Conservation (phyloP, 768 basidiomycete genomes). For the Trametes gibbosa region DNA sequence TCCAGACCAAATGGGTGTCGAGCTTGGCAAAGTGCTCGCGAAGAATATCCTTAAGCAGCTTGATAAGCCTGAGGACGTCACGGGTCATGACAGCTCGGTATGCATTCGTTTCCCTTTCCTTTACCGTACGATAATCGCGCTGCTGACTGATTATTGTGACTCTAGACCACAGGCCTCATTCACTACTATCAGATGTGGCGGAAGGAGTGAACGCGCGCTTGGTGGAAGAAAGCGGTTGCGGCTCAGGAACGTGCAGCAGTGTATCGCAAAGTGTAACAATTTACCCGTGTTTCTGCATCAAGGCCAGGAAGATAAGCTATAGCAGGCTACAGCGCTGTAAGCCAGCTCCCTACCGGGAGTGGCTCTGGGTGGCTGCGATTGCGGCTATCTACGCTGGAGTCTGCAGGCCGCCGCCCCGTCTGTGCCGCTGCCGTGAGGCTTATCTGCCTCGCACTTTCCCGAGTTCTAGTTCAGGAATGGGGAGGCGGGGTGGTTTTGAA, state of each 20-base stretch:
- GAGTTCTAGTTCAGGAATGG: not conserved
- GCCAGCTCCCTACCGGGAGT: no score
- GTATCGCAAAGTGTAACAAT: constrained; percentile 22
- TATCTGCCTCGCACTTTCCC: not conserved
- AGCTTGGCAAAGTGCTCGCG: constrained; percentile 95
- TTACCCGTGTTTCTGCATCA: not conserved
- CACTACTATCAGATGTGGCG: constrained; percentile 94
- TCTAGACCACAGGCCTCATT: constrained; percentile 90
- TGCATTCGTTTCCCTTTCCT: constrained; percentile 13
- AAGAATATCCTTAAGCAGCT: constrained; percentile 94
- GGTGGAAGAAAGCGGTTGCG: not conserved
- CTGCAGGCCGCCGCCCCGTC: not conserved
- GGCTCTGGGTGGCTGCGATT: not conserved
- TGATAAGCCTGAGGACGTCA: constrained; percentile 71
- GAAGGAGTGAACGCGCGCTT: constrained; percentile 46
- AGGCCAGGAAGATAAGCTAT: not conserved
- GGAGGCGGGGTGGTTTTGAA: no score
- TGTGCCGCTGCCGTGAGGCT: not conserved
- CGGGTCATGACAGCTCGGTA: constrained; percentile 85
- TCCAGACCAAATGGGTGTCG: constrained; percentile 98
- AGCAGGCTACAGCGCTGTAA: not conserved
- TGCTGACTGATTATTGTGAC: not conserved
- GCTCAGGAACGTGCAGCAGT: constrained; percentile 9
- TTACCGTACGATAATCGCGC: constrained; percentile 6
- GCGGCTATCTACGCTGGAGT: not conserved